Evolutionary conservation across 768 basidiomycete genomes (phyloP), one percentile per base, ranked within the genome.

Genomic region (Coprinopsis strossmayeri): DNA sequence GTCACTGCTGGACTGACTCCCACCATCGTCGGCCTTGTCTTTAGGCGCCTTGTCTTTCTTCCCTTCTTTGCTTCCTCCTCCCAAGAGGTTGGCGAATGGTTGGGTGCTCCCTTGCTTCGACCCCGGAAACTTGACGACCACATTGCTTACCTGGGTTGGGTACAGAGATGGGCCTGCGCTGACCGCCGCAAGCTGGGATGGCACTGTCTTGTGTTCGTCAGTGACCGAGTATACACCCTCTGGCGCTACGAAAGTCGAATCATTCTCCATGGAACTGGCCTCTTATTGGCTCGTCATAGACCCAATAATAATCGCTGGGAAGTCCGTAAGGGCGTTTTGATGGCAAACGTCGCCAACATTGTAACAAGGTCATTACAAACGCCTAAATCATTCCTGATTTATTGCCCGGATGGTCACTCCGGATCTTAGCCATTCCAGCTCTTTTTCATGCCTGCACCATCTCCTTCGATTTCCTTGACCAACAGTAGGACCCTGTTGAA

Each of bases 201-300:
- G 61, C 37, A 74, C 68, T 0, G 86, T 81, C 63, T 83, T 89
- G 73, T 87, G 83, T 60, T 91, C 91, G 57, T 91, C 90, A 15
- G 84, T 88, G 61, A 90, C 78, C 21, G 87, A 84, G 70, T 92
- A 92, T 35, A 91, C 87, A 56, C 90, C 90, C 65, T 92, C 90
- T 45, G 90, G 90, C 27, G 90, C 89, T 38, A 91, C 84, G 65
- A 92, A 91, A 23, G 87, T 85, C 51, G 78, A 76, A 46, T 89
- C 87, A 73, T 77, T 87, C 73, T 91, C 87, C 84, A 89, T 88
- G 55, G 57, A 45, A 26, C 30, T 15, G 49, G 37, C 37, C 37
- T 9, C 18, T 38, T 38, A 38, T 15, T 17, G 30, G 37, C 37
- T 21, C 9, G 37, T 45, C 50, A 49, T 49, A 17, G 27, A 13